Base-by-base conservation (phyloP, 2,329 filamentous ascomycete species). In the Curvularia lunata region DNA sequence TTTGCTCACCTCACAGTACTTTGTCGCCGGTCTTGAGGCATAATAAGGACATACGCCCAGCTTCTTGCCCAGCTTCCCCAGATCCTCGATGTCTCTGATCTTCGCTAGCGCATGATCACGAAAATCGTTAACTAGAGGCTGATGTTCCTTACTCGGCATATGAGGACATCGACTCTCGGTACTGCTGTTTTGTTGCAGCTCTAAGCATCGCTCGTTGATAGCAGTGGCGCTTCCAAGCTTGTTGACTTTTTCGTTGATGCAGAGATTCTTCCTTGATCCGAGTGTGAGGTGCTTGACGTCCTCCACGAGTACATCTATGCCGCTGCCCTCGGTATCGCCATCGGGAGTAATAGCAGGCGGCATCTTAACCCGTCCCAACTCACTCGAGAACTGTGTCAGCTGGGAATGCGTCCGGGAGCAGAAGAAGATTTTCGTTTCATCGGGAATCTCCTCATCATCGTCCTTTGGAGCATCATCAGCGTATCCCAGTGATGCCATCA, bases 341-440 rank as follows among this genome's bases (percentile, higher is more conserved):
- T 72, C 71, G 1, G 68, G 66, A 4, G 69, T 65, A 2, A 95
- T 76, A 2, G 89, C 91, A 0, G 91, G 83, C 4, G 92, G 91
- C 58, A 96, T 87, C 0, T 80, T 79, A n/a, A 96, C 91, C 27
- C 91, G 87, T 1, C 88, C 86, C 48, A 97, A 79, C 75, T 97
- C 93, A 41, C 87, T 85, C 18, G 94, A 88, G 75, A 97, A 96
- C 72, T 97, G 93, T 1, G 90, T 89, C 13, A 97, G 79, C 71
- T 97, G 93, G 2, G 93, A 97, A 75, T 97, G 93, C 1, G 93
- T 97, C 71, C 93, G 86, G 7, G 93, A 97, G 54, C 92, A 95
- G 78, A 94, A 97, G 76, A 91, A 96, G 50, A 97, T 91, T 82
- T 94, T 96, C 49, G 90, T 81, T 63, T 89, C 87, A 53, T 91